Conservation (phyloP, 139 green algal genomes). For the Zygnema cylindricum region DNA sequence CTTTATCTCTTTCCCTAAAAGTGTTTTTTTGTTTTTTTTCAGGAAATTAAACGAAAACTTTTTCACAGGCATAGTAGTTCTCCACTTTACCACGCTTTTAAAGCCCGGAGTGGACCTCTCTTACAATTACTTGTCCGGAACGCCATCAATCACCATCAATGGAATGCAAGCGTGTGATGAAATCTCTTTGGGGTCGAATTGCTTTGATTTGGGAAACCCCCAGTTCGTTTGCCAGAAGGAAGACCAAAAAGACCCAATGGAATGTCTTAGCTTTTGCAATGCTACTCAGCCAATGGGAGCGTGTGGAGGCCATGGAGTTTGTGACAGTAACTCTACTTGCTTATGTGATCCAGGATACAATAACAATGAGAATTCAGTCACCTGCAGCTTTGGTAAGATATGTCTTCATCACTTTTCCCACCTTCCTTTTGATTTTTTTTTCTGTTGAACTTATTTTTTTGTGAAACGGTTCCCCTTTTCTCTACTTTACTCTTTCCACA, state of each 20-base stretch:
- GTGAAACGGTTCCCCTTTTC: no score
- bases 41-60: neutral
- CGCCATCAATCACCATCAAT: neutral
- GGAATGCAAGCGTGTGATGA: neutral
- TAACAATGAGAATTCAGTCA: neutral
- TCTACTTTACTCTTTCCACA: no score
- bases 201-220: neutral
- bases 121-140: neutral
- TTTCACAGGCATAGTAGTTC: neutral
- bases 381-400: neutral
- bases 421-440: no score
- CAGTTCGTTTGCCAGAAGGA: neutral
- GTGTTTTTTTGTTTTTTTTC: neutral
- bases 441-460: no score
- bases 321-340: neutral
- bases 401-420: neutral
- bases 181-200: neutral
- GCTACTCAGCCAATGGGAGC: neutral
- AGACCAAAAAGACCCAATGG: neutral
- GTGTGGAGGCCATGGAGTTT: neutral
- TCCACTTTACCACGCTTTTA: neutral
- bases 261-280: neutral
- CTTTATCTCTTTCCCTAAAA: no score
- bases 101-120: neutral
- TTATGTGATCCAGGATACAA: neutral